phyloP scores from a whole-genome alignment of 75 land plant species.

The Cryptomeria japonica region DNA sequence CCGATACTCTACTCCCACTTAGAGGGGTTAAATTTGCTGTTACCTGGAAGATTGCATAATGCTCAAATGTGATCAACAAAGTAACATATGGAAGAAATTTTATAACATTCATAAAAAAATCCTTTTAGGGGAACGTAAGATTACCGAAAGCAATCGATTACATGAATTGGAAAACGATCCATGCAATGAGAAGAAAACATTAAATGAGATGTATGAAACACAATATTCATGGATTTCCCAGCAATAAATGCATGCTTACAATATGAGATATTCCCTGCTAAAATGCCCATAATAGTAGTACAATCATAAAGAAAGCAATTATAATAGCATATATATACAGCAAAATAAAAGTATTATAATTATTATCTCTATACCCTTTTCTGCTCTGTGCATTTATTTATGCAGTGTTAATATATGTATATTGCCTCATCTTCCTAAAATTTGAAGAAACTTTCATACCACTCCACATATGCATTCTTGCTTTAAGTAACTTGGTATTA shows the following conservation, averaged over 20 bases:
- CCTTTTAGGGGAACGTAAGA: not conserved
- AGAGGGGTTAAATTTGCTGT: slow-evolving; percentile 89
- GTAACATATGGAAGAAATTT: not conserved
- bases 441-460: too few species aligned
- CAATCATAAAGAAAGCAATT: not conserved
- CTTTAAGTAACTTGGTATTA: too few species aligned
- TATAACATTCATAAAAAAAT: not conserved
- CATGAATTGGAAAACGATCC: not conserved
- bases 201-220: not conserved
- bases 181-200: not conserved
- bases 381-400: too few species aligned
- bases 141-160: not conserved
- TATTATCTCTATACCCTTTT: too few species aligned
- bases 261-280: not conserved
- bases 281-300: not conserved
- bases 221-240: not conserved
- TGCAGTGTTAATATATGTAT: too few species aligned
- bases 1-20: slow-evolving; percentile 73
- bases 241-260: not conserved
- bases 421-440: too few species aligned
- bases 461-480: too few species aligned
- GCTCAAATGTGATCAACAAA: not conserved
- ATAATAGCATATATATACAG: too few species aligned
- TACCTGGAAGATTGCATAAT: slow-evolving; percentile 43
- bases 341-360: too few species aligned